Base-by-base conservation (phyloP, 139 green algal genomes). In the Tetratostichococcus sp. region DNA sequence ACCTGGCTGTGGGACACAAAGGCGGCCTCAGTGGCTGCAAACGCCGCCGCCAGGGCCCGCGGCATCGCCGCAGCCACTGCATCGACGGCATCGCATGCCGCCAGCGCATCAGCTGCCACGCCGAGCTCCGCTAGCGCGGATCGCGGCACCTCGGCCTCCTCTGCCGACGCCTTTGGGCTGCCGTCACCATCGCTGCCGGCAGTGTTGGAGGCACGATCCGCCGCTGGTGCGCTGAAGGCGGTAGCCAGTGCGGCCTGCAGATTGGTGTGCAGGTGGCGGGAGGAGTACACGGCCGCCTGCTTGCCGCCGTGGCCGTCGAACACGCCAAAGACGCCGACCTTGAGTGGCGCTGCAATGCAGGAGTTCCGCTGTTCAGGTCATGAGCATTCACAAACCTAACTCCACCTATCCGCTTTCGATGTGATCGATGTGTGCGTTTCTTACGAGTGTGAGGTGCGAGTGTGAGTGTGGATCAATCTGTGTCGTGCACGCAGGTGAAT, bases 281-380 rank as follows among this genome's bases (percentile, higher is more conserved):
- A 79, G 19, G 83, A 77, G 71, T 79, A 87, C 22, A 74, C 78
- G n/a, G 86, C 83, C 26, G 80, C 75, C 59, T 82, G 69, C 71
- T 86, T 86, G 43, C 87, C 87, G 68, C 87, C 87, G 39, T 92
- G 87, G 22, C 87, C 87, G 74, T 92, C 87, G 77, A 92, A 91
- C 3, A 92, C 65, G 33, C 82, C 87, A 74, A 79, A 90, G 0
- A 75, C 80, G 2, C 72, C 50, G 16, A 86, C 81, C 58, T 35
- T 59, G 14, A 50, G 34, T 30, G 33, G 16, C 30, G 33, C 68
- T 76, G 69, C n/a, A n/a, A n/a, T n/a, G n/a, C n/a, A n/a, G n/a
- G n/a, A n/a, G n/a, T n/a, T n/a, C n/a, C n/a, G n/a, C n/a, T n/a
- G n/a, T n/a, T n/a, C n/a, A n/a, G n/a, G n/a, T n/a, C n/a, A n/a